A percentile compares a stretch with the other conserved stretches of the same genome.
These are phyloP conservation scores for Atalantia buxifolia DNA, from an alignment of 345 rosid genomes.

Conservation along the genomic window DNA sequence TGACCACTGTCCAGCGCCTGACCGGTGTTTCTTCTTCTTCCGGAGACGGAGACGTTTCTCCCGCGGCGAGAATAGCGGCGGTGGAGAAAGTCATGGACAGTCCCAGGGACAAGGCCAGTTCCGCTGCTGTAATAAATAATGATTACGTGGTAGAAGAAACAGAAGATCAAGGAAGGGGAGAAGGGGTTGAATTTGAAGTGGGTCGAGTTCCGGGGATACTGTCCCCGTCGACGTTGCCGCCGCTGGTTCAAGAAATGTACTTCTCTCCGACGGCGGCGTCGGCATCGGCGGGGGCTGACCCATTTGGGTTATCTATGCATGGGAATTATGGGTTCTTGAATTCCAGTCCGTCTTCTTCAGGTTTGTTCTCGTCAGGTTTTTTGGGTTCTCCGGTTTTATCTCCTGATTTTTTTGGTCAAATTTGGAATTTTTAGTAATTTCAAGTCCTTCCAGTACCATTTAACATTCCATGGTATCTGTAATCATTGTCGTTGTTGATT, in stretches of 20 bases:
- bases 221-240: slow-evolving; percentile 59
- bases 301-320: slow-evolving; percentile 28
- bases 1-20: slow-evolving; percentile 83
- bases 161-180: not conserved
- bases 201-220: slow-evolving; percentile 61
- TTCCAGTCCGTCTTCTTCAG: slow-evolving; percentile 40
- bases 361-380: slow-evolving; percentile 16
- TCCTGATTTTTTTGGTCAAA: slow-evolving; percentile 44
- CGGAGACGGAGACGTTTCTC: slow-evolving; percentile 51
- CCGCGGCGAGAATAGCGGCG: slow-evolving; percentile 79
- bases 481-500: too few relatives aligned
- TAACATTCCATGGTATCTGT: too few relatives aligned
- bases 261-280: slow-evolving; percentile 52
- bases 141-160: slow-evolving; percentile 23
- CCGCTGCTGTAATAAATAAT: not conserved
- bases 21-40: slow-evolving; percentile 59
- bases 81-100: slow-evolving; percentile 59
- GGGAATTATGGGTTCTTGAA: slow-evolving; percentile 14
- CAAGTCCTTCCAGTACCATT: not conserved
- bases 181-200: slow-evolving; percentile 14
- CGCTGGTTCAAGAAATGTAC: slow-evolving; percentile 36
- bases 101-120: slow-evolving; percentile 12
- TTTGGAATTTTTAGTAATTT: slow-evolving; percentile 39
- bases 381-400: slow-evolving; percentile 48
- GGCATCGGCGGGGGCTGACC: not conserved